Evolutionary conservation across 116 monocot species (phyloP).

Genomic region (Dioscorea cayenensis): DNA sequence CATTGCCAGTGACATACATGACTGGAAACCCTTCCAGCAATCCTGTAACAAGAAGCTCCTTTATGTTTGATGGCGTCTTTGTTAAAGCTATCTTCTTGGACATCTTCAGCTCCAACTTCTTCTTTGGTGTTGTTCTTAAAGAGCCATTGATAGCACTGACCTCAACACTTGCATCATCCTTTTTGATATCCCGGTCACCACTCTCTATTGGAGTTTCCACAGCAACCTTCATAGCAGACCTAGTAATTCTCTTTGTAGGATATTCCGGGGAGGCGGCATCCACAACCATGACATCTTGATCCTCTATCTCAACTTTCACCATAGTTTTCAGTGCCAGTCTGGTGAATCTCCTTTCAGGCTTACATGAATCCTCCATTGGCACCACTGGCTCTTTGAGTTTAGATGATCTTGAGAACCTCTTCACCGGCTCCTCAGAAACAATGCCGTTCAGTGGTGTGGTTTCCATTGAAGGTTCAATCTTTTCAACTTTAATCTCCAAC

Average conservation of each 20-base stretch:
- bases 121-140: slow-evolving; percentile 17
- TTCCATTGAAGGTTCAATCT: no score
- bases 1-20: slow-evolving; percentile 42
- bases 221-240: slow-evolving; percentile 26
- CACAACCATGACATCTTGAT: not conserved
- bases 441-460: no score
- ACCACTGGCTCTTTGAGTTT: not conserved
- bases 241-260: slow-evolving; percentile 33
- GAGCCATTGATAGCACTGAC: slow-evolving; percentile 10
- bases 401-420: no score
- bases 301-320: not conserved
- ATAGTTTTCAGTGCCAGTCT: slow-evolving; percentile 1
- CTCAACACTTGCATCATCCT: slow-evolving; percentile 12
- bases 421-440: no score
- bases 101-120: slow-evolving; percentile 82
- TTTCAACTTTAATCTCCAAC: not conserved
- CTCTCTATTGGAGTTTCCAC: slow-evolving; percentile 4
- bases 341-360: slow-evolving; percentile 22
- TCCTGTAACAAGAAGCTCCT: slow-evolving; percentile 70
- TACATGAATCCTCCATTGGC: not conserved
- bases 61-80: slow-evolving; percentile 58
- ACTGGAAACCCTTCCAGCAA: slow-evolving; percentile 85
- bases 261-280: not conserved
- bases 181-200: not conserved
- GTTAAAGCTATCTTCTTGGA: slow-evolving; percentile 69